These are phyloP conservation scores for Geotrichum europaeum DNA, from an alignment of 1,139 yeast species.

Conservation along the genomic window DNA sequence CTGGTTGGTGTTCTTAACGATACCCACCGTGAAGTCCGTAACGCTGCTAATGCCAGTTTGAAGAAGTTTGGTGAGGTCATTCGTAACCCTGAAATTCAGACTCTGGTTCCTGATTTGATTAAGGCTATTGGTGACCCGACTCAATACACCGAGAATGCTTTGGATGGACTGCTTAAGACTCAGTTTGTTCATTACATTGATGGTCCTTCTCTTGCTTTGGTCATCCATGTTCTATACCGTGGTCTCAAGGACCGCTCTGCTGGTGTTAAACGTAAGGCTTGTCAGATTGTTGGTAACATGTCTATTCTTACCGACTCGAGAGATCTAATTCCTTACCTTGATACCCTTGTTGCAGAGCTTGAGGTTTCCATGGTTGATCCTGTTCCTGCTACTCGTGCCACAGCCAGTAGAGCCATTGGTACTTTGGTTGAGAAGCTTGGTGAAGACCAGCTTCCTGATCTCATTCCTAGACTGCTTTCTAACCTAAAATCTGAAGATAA, in stretches of 20 bases:
- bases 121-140: constrained; percentile 97
- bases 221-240: constrained; percentile 88
- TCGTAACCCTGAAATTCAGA: constrained; percentile 93
- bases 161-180: constrained; percentile 79
- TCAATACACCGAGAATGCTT: constrained; percentile 76
- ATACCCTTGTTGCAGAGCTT: constrained; percentile 69
- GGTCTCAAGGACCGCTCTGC: constrained; percentile 96
- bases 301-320: constrained; percentile 86
- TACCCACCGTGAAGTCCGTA: constrained; percentile 92
- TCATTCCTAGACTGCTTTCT: constrained; percentile 72
- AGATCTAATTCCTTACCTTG: constrained; percentile 80
- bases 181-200: constrained; percentile 96
- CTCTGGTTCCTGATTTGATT: constrained; percentile 78
- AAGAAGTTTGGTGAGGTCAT: constrained; percentile 95
- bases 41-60: constrained; percentile 85
- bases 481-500: constrained; percentile 75
- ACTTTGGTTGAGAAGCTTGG: constrained; percentile 94
- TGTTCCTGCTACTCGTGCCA: constrained; percentile 93
- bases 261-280: constrained; percentile 82
- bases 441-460: constrained; percentile 89
- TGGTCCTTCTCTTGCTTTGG: constrained; percentile 93
- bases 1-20: constrained; percentile 93
- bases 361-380: constrained; percentile 98
- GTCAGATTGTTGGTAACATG: constrained; percentile 98
- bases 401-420: constrained; percentile 96